Conservation (phyloP, 1,284 basidiomycete genomes). For the Sporisorium exsertum region DNA sequence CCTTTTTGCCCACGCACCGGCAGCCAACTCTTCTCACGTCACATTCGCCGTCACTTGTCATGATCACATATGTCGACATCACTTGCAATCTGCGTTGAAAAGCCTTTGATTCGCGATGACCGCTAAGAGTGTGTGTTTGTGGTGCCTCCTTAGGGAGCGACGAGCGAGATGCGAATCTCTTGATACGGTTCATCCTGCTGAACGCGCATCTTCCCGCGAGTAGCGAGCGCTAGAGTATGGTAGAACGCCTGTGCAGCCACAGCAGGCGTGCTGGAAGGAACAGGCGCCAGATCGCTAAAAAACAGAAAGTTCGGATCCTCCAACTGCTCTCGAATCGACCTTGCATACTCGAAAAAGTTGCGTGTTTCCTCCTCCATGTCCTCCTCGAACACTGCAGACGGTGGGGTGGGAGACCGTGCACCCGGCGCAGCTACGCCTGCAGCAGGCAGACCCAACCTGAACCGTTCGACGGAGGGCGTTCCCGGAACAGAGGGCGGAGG, state of each 20-base stretch:
- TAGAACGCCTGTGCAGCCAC: constrained; percentile 68
- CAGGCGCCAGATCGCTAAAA: constrained; percentile 48
- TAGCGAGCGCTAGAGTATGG: constrained; percentile 61
- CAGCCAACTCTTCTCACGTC: background rate
- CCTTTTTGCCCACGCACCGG: background rate
- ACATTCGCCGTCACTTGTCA: background rate
- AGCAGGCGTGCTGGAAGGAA: constrained; percentile 38
- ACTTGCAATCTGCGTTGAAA: background rate
- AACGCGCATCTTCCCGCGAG: constrained; percentile 47
- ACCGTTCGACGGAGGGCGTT: constrained; percentile 18
- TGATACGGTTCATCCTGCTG: constrained; percentile 63
- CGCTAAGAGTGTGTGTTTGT: background rate
- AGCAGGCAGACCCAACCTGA: constrained; percentile 23
- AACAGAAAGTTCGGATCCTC: constrained; percentile 40
- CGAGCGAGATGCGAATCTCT: constrained; percentile 50
- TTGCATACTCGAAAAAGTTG: constrained; percentile 49
- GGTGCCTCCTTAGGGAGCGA: background rate
- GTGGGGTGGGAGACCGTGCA: constrained; percentile 18
- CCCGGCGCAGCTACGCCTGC: constrained; percentile 2
- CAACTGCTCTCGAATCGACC: constrained; percentile 20
- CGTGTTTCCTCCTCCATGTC: constrained; percentile 43
- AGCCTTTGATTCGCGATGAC: background rate
- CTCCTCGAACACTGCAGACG: constrained; percentile 18
- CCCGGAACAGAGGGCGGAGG: constrained; percentile 5
- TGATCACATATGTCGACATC: background rate